Conservation (phyloP, 2,329 filamentous ascomycete genomes). For the Fusarium solani-melongenae region DNA sequence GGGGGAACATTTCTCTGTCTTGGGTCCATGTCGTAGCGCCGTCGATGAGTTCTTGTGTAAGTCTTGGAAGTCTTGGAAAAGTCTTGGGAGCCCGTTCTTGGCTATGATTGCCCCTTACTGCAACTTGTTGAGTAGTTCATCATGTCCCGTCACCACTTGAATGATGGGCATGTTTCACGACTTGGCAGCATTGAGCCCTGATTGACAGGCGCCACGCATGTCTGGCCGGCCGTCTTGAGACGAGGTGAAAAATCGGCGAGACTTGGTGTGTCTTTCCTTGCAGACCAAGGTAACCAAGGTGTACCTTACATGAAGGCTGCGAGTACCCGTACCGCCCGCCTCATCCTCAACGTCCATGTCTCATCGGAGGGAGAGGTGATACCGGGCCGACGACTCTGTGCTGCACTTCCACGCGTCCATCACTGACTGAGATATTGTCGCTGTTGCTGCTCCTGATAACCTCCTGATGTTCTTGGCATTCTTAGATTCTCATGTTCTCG, state of each 20-base stretch:
- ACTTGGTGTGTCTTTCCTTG: not conserved
- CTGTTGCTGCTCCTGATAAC: not conserved
- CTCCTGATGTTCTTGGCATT: slow-evolving; percentile 14
- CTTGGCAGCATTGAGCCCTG: not conserved
- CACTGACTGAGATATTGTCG: not conserved
- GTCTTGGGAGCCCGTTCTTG: not conserved
- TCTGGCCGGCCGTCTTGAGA: not conserved
- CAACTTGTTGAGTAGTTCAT: not conserved
- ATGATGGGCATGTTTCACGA: slow-evolving; percentile 1
- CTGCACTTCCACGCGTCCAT: slow-evolving; percentile 10
- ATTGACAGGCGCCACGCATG: slow-evolving; percentile 7
- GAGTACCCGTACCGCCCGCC: not conserved
- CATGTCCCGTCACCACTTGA: not conserved
- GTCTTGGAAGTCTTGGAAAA: slow-evolving; percentile 3
- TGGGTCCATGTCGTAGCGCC: not conserved
- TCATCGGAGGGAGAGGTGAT: not conserved
- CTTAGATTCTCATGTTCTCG: not conserved
- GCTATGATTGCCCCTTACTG: not conserved
- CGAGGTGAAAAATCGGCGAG: not conserved
- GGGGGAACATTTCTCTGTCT: slow-evolving; percentile 17
- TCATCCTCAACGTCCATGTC: not conserved
- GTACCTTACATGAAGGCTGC: slow-evolving; percentile 6
- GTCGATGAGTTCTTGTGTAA: slow-evolving; percentile 5
- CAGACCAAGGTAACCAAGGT: not conserved
- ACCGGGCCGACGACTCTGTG: slow-evolving; percentile 8